Conservation (phyloP, 306 rosid genomes). For the Heteromeles arbutifolia region DNA sequence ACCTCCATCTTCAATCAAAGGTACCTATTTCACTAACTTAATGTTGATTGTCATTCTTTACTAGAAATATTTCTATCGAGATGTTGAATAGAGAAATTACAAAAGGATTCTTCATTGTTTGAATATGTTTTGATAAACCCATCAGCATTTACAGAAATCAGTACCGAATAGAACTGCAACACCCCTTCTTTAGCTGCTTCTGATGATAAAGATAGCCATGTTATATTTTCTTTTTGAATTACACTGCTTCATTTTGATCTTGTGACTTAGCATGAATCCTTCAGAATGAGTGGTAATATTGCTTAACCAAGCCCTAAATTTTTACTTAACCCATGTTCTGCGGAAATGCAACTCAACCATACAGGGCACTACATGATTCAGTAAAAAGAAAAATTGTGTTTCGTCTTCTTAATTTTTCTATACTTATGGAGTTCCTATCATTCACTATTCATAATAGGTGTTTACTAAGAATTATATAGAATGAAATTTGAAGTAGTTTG, state of each 20-base stretch:
- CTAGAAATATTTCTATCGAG: background rate
- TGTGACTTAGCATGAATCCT: background rate
- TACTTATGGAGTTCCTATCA: too few species aligned
- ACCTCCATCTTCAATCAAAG: slow-evolving; percentile 5
- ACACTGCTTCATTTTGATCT: background rate
- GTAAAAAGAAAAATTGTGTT: too few species aligned
- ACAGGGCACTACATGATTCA: background rate
- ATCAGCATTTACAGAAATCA: background rate
- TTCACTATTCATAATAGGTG: too few species aligned
- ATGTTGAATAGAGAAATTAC: background rate
- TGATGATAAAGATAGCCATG: background rate
- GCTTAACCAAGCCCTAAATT: background rate
- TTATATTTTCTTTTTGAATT: background rate
- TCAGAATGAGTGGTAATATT: background rate
- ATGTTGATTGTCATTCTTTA: too few species aligned
- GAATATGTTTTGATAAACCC: background rate
- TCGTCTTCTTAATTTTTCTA: too few species aligned
- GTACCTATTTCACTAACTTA: background rate
- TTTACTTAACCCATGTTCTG: background rate
- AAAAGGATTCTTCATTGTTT: background rate
- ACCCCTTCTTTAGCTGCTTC: background rate
- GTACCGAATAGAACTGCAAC: background rate
- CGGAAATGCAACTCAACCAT: background rate
- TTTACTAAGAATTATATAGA: too few species aligned
- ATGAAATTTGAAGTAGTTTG: too few species aligned